Percentiles rank a stretch among this genome's conserved stretches.
phyloP scores from a whole-genome alignment of 1,139 yeast species.

The Citeromyces hawaiiensis region DNA sequence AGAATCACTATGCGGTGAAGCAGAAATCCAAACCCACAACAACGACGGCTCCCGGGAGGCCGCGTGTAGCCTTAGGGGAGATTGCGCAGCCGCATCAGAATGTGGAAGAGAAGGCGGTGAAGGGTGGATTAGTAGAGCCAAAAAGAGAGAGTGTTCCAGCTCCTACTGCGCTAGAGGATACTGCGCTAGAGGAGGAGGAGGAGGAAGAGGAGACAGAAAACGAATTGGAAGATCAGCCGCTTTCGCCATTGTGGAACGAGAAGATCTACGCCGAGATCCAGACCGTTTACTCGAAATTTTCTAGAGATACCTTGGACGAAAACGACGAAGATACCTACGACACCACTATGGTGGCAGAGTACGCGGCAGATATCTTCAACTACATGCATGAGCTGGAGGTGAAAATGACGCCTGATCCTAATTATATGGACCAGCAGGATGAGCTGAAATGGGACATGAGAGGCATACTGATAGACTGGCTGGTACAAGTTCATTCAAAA shows the following conservation, averaged over 20 bases:
- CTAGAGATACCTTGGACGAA: conserved; percentile 42
- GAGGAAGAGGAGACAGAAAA: neutral
- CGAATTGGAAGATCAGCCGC: neutral
- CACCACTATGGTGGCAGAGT: conserved; percentile 88
- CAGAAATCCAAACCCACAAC: neutral
- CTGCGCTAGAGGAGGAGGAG: no score
- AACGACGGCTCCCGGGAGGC: neutral
- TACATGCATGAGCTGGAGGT: conserved; percentile 70
- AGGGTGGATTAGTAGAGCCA: neutral
- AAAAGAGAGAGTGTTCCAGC: no score
- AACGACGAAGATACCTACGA: conserved; percentile 86
- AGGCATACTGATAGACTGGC: conserved; percentile 79
- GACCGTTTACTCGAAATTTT: conserved; percentile 30
- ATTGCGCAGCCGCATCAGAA: neutral
- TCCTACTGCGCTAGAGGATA: no score
- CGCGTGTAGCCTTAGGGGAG: neutral
- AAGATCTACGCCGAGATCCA: conserved; percentile 31
- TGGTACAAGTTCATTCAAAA: conserved; percentile 85
- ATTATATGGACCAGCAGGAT: conserved; percentile 73
- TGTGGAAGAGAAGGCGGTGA: neutral
- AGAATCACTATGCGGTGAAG: neutral
- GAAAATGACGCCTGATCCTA: conserved; percentile 58
- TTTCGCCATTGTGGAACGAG: conserved; percentile 28
- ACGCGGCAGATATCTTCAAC: conserved; percentile 76
- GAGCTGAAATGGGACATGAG: conserved; percentile 91